phyloP scores from a whole-genome alignment of 179 eudicot species.

The Beta corolliflora region DNA sequence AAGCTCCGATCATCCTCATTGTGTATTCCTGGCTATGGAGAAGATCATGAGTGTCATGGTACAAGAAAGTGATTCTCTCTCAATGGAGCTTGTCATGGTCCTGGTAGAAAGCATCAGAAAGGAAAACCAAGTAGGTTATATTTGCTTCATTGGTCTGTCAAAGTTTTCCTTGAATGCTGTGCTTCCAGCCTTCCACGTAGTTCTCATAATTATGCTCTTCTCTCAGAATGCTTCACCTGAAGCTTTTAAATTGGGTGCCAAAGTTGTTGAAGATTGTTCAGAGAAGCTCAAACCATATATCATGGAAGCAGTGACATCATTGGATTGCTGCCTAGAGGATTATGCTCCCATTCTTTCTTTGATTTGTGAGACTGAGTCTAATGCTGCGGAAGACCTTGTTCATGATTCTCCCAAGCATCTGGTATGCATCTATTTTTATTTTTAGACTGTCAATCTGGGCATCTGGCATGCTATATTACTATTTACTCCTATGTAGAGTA shows the following conservation, averaged over 20 bases:
- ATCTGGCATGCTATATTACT: conserved; percentile 15
- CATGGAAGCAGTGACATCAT: conserved; percentile 38
- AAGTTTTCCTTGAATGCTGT: not conserved
- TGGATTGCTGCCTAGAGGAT: conserved; percentile 44
- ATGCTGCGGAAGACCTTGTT: conserved; percentile 28
- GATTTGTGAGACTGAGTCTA: conserved; percentile 43
- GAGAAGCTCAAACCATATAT: conserved; percentile 55
- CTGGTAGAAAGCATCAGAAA: conserved; percentile 50
- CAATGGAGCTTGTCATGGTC: conserved; percentile 48
- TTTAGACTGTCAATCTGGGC: too few relatives aligned
- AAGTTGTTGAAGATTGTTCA: conserved; percentile 53
- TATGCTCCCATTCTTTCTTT: conserved; percentile 61
- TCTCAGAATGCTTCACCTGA: conserved; percentile 52
- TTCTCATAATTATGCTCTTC: conserved; percentile 6
- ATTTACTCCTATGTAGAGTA: conserved; percentile 11
- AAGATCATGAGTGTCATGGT: conserved; percentile 58
- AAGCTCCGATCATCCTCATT: conserved; percentile 56
- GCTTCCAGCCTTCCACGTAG: not conserved
- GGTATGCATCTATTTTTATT: conserved; percentile 18
- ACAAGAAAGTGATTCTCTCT: conserved; percentile 58
- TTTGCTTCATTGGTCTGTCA: not conserved
- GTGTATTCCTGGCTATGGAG: conserved; percentile 58
- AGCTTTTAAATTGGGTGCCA: conserved; percentile 61
- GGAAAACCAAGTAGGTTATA: conserved; percentile 54
- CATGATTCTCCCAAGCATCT: conserved; percentile 35